Evolutionary conservation across 1,284 basidiomycete genomes (phyloP), one percentile per base, ranked within the genome.

Genomic region (Boletus semigastroideus): DNA sequence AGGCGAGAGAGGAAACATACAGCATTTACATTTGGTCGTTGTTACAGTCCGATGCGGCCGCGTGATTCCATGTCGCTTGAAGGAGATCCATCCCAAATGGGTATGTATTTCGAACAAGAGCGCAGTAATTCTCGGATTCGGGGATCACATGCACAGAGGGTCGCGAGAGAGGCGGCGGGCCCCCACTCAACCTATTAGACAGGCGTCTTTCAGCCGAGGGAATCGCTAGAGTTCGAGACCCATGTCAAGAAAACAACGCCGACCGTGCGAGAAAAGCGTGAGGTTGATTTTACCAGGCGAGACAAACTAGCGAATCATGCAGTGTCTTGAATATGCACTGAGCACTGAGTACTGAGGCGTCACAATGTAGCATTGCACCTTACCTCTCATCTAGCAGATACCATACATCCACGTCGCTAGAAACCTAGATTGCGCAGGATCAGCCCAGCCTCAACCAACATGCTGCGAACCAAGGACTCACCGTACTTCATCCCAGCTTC

Each of bases 401-500:
- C 28, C 42, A 52, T 52, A 56, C 57, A 66, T 33, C 30, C 37
- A 12, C 16, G 5, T 28, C 22, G 36, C 36, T 61, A 67, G 73
- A 72, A 55, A 72, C 75, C 60, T 80, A 70, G 68, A 46, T 70
- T 71, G 40, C 67, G 68, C 19, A 70, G 65, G 2, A 52, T 10
- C 20, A 9, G 64, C 51, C 22, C 58, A 57, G n/a, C 14, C 40
- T 16, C 7, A 13, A n/a, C 7, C 14, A 34, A 37, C 2, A 20
- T 12, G 28, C 4, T 14, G 1, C 22, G 2, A 10, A 10, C 7
- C 4, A 4, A 25, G 19, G 19, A 67, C 78, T 54, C 56, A 86
- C 89, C 90, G 58, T 92, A 92, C 74, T 91, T 92, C 67, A 90
- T 91, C 9, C 90, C 89, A 0, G 90, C 88, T 64, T 92, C 90